phyloP scores from a whole-genome alignment of 768 basidiomycete species.

The Russula dissimulans region DNA sequence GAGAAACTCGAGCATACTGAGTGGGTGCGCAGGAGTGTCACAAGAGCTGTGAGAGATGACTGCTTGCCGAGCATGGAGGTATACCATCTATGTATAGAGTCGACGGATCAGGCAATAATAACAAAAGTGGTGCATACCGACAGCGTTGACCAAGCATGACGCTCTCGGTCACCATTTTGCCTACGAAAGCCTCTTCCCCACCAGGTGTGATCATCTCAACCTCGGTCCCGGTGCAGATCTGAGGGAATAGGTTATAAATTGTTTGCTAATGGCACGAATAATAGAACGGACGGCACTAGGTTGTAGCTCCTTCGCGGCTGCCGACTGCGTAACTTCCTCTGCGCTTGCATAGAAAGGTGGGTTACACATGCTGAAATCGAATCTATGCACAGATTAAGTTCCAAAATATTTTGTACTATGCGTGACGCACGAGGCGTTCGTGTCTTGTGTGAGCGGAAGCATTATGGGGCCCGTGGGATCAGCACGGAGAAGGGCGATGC shows the following conservation, averaged over 20 bases:
- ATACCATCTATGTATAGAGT: slow-evolving; percentile 57
- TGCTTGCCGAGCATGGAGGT: slow-evolving; percentile 89
- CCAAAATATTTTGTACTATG: background rate
- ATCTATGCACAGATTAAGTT: slow-evolving; percentile 27
- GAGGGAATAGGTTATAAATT: background rate
- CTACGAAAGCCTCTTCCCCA: slow-evolving; percentile 76
- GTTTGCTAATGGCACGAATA: background rate
- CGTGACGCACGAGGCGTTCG: background rate
- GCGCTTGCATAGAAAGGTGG: slow-evolving; percentile 85
- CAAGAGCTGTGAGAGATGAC: slow-evolving; percentile 57
- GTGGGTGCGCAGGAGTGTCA: slow-evolving; percentile 40
- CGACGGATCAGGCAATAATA: background rate
- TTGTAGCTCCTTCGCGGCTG: slow-evolving; percentile 49
- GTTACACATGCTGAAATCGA: slow-evolving; percentile 89
- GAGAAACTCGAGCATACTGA: slow-evolving; percentile 28
- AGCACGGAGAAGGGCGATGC: slow-evolving; percentile 41
- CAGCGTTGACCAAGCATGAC: slow-evolving; percentile 39
- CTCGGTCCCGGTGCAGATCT: slow-evolving; percentile 82
- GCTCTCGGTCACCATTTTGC: slow-evolving; percentile 71
- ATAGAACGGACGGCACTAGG: slow-evolving; percentile 57
- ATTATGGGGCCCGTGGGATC: slow-evolving; percentile 37
- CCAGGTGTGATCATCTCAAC: slow-evolving; percentile 86
- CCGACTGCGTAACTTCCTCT: slow-evolving; percentile 54
- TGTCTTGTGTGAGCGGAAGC: slow-evolving; percentile 27
- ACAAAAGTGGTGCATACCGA: slow-evolving; percentile 35